Percentiles rank a stretch among this genome's conserved stretches.
phyloP scores from a whole-genome alignment of 495 filamentous ascomycete species.

The Penicillium egyptiacum region DNA sequence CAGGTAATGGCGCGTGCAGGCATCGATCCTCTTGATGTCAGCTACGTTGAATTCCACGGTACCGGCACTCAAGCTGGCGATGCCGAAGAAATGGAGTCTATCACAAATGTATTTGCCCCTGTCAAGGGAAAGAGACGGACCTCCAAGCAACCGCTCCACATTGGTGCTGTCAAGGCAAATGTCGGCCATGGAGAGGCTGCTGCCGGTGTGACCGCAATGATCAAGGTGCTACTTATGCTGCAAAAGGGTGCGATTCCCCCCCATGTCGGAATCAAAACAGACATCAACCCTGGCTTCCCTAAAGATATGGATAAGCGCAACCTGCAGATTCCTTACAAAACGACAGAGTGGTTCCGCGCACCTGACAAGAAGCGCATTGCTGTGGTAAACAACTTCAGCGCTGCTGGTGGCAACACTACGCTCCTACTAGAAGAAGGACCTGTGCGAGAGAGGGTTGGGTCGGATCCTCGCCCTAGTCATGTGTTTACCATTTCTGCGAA shows the following conservation, averaged over 20 bases:
- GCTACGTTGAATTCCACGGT: slow-evolving; percentile 52
- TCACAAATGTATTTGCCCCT: slow-evolving; percentile 26
- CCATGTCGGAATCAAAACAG: slow-evolving; percentile 44
- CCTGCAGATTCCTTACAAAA: slow-evolving; percentile 29
- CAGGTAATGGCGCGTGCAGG: slow-evolving; percentile 26
- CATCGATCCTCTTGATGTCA: slow-evolving; percentile 49
- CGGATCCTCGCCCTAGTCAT: too few relatives aligned
- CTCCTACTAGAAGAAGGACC: too few relatives aligned
- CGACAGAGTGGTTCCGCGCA: not conserved
- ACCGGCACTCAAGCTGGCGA: slow-evolving; percentile 50
- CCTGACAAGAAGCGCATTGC: slow-evolving; percentile 22
- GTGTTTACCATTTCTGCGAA: too few relatives aligned
- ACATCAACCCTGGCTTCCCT: slow-evolving; percentile 38
- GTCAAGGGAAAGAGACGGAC: too few relatives aligned
- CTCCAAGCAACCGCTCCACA: not conserved
- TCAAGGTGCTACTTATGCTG: slow-evolving; percentile 29
- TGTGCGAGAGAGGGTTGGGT: too few relatives aligned
- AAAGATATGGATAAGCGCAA: slow-evolving; percentile 24
- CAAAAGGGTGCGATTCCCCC: slow-evolving; percentile 32
- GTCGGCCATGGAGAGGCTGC: not conserved
- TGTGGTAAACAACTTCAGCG: slow-evolving; percentile 42
- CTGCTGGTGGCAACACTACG: slow-evolving; percentile 34
- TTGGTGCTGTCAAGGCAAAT: not conserved
- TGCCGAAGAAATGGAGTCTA: slow-evolving; percentile 28
- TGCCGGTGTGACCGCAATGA: not conserved